These are phyloP conservation scores for Punica granatum DNA, from an alignment of 345 rosid species.

Conservation along the genomic window DNA sequence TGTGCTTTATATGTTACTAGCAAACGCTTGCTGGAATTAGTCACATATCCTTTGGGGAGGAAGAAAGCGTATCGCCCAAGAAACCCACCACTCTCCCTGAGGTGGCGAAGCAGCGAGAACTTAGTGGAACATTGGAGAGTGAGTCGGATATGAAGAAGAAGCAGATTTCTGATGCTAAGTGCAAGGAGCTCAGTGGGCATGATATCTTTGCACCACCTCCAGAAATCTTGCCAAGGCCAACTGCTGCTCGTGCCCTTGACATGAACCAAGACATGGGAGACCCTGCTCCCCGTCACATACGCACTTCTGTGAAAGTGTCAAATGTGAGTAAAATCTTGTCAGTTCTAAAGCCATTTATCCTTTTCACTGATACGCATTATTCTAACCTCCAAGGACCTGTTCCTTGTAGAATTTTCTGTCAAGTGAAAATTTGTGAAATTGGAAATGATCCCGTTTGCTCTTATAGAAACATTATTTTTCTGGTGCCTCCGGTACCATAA, in stretches of 20 bases:
- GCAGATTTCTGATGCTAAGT: constrained; percentile 82
- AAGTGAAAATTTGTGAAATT: too few species aligned
- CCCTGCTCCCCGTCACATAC: constrained; percentile 29
- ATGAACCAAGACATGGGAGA: constrained; percentile 64
- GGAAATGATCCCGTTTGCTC: too few species aligned
- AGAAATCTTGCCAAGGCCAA: constrained; percentile 76
- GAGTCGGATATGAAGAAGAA: constrained; percentile 57
- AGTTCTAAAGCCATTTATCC: background rate
- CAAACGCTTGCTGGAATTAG: constrained; percentile 86
- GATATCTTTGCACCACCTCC: constrained; percentile 97
- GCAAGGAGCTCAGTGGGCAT: constrained; percentile 85
- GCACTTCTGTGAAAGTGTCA: constrained; percentile 25
- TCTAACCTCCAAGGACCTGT: background rate
- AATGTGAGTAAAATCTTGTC: constrained; percentile 11
- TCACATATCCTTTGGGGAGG: constrained; percentile 88
- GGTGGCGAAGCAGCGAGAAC: constrained; percentile 91
- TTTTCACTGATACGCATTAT: background rate
- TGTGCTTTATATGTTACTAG: constrained; percentile 27
- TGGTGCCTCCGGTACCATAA: too few species aligned
- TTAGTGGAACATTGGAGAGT: constrained; percentile 68
- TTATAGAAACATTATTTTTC: too few species aligned
- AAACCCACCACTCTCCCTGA: constrained; percentile 68
- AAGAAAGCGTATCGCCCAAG: constrained; percentile 60
- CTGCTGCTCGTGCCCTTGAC: constrained; percentile 58
- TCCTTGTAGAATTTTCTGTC: background rate